Evolutionary conservation across 805 yeast species (phyloP).

Genomic region (Kodamaea laetipori): DNA sequence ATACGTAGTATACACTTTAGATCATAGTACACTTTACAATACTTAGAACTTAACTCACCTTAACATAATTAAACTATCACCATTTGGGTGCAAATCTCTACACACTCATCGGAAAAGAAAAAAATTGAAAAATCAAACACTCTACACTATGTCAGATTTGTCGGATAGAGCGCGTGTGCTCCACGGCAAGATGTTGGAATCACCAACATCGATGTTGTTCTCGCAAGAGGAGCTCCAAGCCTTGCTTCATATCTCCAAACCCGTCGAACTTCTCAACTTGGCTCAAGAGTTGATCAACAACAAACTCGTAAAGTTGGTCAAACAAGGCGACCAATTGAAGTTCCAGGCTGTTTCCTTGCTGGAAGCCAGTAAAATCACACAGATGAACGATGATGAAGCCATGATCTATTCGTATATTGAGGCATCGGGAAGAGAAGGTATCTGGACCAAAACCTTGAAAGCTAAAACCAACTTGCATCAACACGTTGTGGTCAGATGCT

Average conservation of each 20-base stretch:
- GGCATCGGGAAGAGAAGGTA: conserved; percentile 92
- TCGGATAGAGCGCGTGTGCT: conserved; percentile 55
- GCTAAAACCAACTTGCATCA: conserved; percentile 88
- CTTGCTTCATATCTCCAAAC: conserved; percentile 45
- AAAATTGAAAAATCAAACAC: conserved; percentile 1
- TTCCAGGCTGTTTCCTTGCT: conserved; percentile 73
- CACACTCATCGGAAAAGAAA: conserved; percentile 7
- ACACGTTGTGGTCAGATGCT: conserved; percentile 81
- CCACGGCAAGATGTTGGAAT: conserved; percentile 63
- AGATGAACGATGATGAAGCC: conserved; percentile 85
- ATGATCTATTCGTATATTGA: conserved; percentile 89
- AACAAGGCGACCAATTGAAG: conserved; percentile 63
- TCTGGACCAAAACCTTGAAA: conserved; percentile 91
- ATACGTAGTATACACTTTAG: too few species aligned
- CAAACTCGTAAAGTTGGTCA: conserved; percentile 68
- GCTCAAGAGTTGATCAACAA: conserved; percentile 56
- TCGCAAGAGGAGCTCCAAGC: conserved; percentile 69
- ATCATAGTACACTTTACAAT: too few species aligned
- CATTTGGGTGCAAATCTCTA: conserved; percentile 1
- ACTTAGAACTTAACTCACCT: too few species aligned
- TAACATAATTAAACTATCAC: too few species aligned
- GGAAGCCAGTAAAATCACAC: conserved; percentile 76
- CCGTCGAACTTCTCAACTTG: conserved; percentile 46
- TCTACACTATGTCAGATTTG: conserved; percentile 22
- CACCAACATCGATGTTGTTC: conserved; percentile 52